phyloP scores from a whole-genome alignment of 768 basidiomycete species.

The Dentipellis fragilis region DNA sequence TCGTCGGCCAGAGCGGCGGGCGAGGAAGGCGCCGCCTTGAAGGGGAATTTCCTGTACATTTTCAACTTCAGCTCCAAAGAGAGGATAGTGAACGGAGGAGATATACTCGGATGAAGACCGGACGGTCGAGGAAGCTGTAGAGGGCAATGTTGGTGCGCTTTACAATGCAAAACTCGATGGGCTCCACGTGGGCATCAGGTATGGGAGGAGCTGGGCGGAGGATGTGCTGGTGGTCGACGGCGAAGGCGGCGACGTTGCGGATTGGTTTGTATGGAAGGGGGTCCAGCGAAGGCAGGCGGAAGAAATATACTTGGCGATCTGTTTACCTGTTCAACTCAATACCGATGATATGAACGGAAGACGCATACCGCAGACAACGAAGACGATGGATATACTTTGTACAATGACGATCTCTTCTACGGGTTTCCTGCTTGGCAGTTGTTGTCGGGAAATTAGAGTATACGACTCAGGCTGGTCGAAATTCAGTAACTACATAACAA shows the following conservation, averaged over 20 bases:
- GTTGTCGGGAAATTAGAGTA: slow-evolving; percentile 36
- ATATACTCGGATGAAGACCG: slow-evolving; percentile 51
- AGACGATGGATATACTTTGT: slow-evolving; percentile 61
- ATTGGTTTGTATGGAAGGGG: slow-evolving; percentile 67
- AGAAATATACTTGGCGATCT: slow-evolving; percentile 68
- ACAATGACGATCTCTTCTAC: slow-evolving; percentile 76
- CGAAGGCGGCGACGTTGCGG: slow-evolving; percentile 68
- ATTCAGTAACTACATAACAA: not conserved
- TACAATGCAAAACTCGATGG: slow-evolving; percentile 64
- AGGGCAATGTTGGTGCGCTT: slow-evolving; percentile 57
- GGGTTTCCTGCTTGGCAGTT: slow-evolving; percentile 48
- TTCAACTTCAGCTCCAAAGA: slow-evolving; percentile 1
- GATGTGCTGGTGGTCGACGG: slow-evolving; percentile 73
- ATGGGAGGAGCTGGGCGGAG: slow-evolving; percentile 36
- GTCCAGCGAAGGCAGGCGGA: slow-evolving; percentile 73
- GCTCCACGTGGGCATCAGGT: slow-evolving; percentile 29
- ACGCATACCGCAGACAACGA: slow-evolving; percentile 64
- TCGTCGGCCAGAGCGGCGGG: slow-evolving; percentile 48
- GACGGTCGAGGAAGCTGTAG: slow-evolving; percentile 54
- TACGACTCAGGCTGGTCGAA: slow-evolving; percentile 17
- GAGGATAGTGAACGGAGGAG: not conserved
- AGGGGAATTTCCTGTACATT: slow-evolving; percentile 58
- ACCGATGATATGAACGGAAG: slow-evolving; percentile 6
- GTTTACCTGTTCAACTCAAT: not conserved
- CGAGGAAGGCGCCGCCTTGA: slow-evolving; percentile 44